These are phyloP conservation scores for Mycena alexandri DNA, from an alignment of 768 basidiomycete species.

Conservation along the genomic window DNA sequence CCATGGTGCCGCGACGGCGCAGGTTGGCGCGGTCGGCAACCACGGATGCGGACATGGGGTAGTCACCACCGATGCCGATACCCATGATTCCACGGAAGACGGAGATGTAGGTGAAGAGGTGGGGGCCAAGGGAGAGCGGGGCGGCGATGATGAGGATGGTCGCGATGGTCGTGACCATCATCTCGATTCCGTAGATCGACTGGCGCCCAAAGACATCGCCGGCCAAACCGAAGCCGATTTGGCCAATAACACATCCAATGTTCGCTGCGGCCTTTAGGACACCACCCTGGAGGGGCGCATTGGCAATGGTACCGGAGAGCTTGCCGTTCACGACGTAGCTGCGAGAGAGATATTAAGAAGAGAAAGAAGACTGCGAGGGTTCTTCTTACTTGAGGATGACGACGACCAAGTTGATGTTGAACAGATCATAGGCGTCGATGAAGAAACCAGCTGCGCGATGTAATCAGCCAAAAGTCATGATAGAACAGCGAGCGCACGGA, in stretches of 20 bases:
- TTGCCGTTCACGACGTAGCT: constrained; percentile 30
- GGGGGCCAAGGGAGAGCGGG: constrained; percentile 23
- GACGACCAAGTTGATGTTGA: constrained; percentile 34
- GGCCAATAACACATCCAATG: constrained; percentile 30
- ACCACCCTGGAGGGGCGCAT: constrained; percentile 31
- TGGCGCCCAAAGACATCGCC: constrained; percentile 34
- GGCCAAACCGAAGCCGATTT: constrained; percentile 26
- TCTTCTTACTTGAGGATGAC: constrained; percentile 29
- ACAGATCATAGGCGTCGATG: constrained; percentile 33
- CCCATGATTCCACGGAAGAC: constrained; percentile 26
- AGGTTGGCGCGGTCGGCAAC: constrained; percentile 36
- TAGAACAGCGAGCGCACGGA: neutral
- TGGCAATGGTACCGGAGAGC: constrained; percentile 29
- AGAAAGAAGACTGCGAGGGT: neutral
- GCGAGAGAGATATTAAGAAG: neutral
- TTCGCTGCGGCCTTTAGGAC: constrained; percentile 33
- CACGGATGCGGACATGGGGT: constrained; percentile 35
- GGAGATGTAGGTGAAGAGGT: constrained; percentile 30
- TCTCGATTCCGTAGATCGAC: constrained; percentile 28
- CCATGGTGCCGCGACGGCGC: constrained; percentile 35
- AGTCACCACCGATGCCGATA: constrained; percentile 32
- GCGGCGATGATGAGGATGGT: constrained; percentile 25
- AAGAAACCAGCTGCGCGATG: constrained; percentile 26
- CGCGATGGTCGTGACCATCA: constrained; percentile 26
- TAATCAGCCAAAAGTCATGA: neutral